Percentiles rank a stretch among this genome's conserved stretches.
Conservation (phyloP, 495 filamentous ascomycete genomes). For the Tuber melanosporum region DNA sequence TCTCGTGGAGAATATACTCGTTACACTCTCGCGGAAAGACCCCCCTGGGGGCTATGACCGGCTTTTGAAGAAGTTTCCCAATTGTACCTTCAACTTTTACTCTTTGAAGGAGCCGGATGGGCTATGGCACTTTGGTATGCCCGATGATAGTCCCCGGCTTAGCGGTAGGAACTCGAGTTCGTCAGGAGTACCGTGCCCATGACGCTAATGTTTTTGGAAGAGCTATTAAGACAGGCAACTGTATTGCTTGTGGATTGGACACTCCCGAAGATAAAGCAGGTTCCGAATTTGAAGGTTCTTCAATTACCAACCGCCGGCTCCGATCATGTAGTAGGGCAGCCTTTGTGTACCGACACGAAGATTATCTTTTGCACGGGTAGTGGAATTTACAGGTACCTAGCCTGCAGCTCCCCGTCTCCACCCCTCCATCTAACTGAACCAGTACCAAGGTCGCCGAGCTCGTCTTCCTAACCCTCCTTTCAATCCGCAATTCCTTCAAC, state of each 20-base stretch:
- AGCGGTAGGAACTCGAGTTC: background rate
- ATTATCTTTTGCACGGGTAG: slow-evolving; percentile 65
- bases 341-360: slow-evolving; percentile 58
- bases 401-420: background rate
- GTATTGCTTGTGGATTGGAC: slow-evolving; percentile 56
- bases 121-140: background rate
- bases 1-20: background rate
- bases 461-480: slow-evolving; percentile 24
- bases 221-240: slow-evolving; percentile 56
- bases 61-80: background rate
- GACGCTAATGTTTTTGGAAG: slow-evolving; percentile 25
- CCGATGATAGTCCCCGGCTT: background rate
- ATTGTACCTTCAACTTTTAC: background rate
- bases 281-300: slow-evolving; percentile 59
- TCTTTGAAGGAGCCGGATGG: background rate
- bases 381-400: slow-evolving; percentile 60
- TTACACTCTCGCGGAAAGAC: background rate
- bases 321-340: slow-evolving; percentile 58
- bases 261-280: slow-evolving; percentile 50
- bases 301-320: slow-evolving; percentile 70
- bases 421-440: background rate
- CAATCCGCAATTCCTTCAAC: slow-evolving; percentile 50
- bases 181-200: too few species aligned
- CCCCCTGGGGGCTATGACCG: background rate
- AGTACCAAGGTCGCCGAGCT: slow-evolving; percentile 69